Conservation (phyloP, 148 eudicot species). For the Limonium bicolor region DNA sequence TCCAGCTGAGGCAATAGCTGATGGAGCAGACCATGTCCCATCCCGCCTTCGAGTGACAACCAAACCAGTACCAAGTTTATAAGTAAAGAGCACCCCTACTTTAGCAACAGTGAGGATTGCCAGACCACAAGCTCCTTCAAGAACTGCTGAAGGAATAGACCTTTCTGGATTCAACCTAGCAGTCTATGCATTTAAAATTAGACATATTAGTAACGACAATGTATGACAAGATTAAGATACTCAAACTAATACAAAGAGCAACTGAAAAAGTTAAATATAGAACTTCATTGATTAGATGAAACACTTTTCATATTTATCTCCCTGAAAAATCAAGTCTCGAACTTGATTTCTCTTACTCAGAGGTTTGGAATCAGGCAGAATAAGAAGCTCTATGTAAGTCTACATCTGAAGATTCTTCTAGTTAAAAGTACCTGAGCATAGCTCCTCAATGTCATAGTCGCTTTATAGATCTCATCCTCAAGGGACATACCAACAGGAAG, state of each 20-base stretch:
- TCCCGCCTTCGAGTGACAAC: slow-evolving; percentile 87
- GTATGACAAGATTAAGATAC: neutral
- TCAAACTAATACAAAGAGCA: neutral
- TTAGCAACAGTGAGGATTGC: slow-evolving; percentile 96
- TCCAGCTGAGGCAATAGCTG: slow-evolving; percentile 86
- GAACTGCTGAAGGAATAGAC: slow-evolving; percentile 73
- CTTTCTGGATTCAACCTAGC: slow-evolving; percentile 80
- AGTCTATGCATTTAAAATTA: slow-evolving; percentile 31
- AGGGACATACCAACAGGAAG: slow-evolving; percentile 89
- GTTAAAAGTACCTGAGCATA: slow-evolving; percentile 63
- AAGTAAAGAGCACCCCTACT: slow-evolving; percentile 66
- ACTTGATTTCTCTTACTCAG: too few relatives aligned
- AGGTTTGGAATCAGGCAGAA: too few relatives aligned
- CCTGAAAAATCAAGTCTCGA: too few relatives aligned
- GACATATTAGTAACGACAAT: neutral
- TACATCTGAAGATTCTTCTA: too few relatives aligned
- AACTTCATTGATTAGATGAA: too few relatives aligned
- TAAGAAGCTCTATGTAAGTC: too few relatives aligned
- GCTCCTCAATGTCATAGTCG: slow-evolving; percentile 65
- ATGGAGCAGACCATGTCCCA: slow-evolving; percentile 99
- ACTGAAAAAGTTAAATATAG: too few relatives aligned
- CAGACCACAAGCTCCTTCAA: slow-evolving; percentile 85
- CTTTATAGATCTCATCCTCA: slow-evolving; percentile 97
- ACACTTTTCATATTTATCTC: too few relatives aligned
- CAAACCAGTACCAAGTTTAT: slow-evolving; percentile 93